phyloP scores from a whole-genome alignment of 2,329 filamentous ascomycete species.

The Talaromyces piceae region DNA sequence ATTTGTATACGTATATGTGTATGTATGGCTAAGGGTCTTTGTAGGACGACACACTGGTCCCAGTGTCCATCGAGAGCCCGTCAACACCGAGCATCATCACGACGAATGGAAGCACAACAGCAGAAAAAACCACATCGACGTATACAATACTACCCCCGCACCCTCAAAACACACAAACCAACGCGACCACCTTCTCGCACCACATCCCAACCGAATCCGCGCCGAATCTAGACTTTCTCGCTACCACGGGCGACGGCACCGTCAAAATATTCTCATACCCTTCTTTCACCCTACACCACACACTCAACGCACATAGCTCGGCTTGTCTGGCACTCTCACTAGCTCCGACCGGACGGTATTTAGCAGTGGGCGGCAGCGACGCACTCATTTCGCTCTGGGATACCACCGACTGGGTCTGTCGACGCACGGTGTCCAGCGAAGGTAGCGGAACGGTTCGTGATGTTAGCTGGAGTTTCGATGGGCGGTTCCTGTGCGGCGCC shows the following conservation, averaged over 20 bases:
- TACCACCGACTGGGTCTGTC: constrained; percentile 45
- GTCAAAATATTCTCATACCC: constrained; percentile 43
- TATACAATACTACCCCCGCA: constrained; percentile 36
- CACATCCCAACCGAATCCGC: constrained; percentile 27
- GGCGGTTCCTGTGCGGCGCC: constrained; percentile 41
- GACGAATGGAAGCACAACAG: constrained; percentile 13
- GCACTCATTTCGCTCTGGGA: constrained; percentile 46
- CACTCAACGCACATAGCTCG: constrained; percentile 43
- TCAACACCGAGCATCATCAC: constrained; percentile 29
- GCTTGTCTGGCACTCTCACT: constrained; percentile 41
- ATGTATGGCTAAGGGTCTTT: background rate
- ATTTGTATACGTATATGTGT: background rate
- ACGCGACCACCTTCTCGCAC: constrained; percentile 42
- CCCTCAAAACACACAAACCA: constrained; percentile 41
- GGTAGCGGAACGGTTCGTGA: constrained; percentile 40
- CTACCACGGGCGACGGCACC: constrained; percentile 43
- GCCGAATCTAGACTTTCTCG: constrained; percentile 37
- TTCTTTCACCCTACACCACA: constrained; percentile 37
- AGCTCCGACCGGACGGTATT: constrained; percentile 41
- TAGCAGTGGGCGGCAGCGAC: constrained; percentile 43
- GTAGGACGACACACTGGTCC: constrained; percentile 42
- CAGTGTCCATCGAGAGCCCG: constrained; percentile 35
- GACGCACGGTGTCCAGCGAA: constrained; percentile 39
- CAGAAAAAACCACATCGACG: constrained; percentile 11
- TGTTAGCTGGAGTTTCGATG: constrained; percentile 45